Base-by-base conservation (phyloP, 371 early-diverging fungal genomes). In the Lichtheimia hyalospora region DNA sequence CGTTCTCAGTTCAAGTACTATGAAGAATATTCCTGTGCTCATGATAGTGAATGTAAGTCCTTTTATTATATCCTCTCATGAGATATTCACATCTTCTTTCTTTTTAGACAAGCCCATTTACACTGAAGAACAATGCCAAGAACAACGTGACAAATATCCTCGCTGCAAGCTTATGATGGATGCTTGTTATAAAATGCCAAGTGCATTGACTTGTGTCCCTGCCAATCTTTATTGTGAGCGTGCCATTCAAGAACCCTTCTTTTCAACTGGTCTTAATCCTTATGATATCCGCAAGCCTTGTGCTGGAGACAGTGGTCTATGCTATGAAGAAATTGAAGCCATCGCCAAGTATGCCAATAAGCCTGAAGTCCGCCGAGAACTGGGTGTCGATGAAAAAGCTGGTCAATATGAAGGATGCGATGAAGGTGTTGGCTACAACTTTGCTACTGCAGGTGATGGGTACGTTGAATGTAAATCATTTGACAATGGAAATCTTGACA, bases 1-100 rank as follows among this genome's bases (percentile, higher is more conserved):
- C 75, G 88, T 58, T 78, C 83, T 1, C 97, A 97, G 71, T 92
- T 87, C 73, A 81, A 92, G 69, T 89, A 88, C 70, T 96, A 93
- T 72, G 85, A 90, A 8, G 83, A 87, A 49, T 92, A 91, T 84
- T 90, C 89, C 0, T 91, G 91, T 66, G 85, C 89, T 46, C 54
- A 52, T 12, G 66, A 74, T 42, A 54, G 58, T 23, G n/a, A 21
- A 25, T 60, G 69, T 66, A 64, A 66, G 64, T 16, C 24, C 60
- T 10, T 49, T 13, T 20, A 20, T 54, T 15, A 13, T 40, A 5
- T 18, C 15, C 18, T 16, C 18, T 54, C 15, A 24, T 5, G 12
- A 13, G 2, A 28, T 15, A 52, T 23, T 5, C 34, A 21, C 8
- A 24, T 42, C 15, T 13, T 2, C n/a, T 2, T 18, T 42, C 16